phyloP scores from a whole-genome alignment of 1,284 basidiomycete species.

The Rhodotorula glutinis region DNA sequence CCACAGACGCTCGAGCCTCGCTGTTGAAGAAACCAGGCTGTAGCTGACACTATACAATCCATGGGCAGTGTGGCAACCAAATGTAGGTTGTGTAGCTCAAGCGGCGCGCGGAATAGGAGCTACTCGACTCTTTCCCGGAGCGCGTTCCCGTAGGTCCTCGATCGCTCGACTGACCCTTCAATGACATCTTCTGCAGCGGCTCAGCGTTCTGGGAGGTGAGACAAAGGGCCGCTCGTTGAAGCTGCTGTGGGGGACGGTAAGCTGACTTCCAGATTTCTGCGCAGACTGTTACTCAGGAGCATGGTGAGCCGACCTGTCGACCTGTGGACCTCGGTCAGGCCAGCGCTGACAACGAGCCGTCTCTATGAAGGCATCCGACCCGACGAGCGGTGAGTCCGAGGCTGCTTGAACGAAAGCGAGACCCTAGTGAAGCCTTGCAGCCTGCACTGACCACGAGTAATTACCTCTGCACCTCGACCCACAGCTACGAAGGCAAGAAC shows the following conservation, averaged over 20 bases:
- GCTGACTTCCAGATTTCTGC: background rate
- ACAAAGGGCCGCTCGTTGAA: slow-evolving; percentile 45
- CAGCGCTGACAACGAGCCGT: no score
- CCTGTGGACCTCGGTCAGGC: no score
- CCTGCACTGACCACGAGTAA: no score
- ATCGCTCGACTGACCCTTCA: no score
- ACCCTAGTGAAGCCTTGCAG: no score
- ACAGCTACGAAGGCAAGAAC: slow-evolving; percentile 77
- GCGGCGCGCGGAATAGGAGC: no score
- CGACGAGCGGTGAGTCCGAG: slow-evolving; percentile 65
- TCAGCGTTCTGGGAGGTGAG: slow-evolving; percentile 87
- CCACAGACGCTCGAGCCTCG: background rate
- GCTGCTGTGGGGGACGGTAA: background rate
- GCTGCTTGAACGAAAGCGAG: background rate
- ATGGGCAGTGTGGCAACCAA: slow-evolving; percentile 17
- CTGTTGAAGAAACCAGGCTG: no score
- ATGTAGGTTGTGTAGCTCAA: background rate
- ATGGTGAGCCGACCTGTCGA: slow-evolving; percentile 52
- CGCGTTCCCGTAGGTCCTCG: no score
- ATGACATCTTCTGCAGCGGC: slow-evolving; percentile 22
- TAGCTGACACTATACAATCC: background rate
- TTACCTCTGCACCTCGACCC: background rate
- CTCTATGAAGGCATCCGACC: slow-evolving; percentile 12
- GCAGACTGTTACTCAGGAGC: slow-evolving; percentile 82
- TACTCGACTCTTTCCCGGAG: no score